Percentiles rank a stretch among this genome's conserved stretches.
These are phyloP conservation scores for Hypericum androsaemum DNA, from an alignment of 345 rosid species.

Conservation along the genomic window DNA sequence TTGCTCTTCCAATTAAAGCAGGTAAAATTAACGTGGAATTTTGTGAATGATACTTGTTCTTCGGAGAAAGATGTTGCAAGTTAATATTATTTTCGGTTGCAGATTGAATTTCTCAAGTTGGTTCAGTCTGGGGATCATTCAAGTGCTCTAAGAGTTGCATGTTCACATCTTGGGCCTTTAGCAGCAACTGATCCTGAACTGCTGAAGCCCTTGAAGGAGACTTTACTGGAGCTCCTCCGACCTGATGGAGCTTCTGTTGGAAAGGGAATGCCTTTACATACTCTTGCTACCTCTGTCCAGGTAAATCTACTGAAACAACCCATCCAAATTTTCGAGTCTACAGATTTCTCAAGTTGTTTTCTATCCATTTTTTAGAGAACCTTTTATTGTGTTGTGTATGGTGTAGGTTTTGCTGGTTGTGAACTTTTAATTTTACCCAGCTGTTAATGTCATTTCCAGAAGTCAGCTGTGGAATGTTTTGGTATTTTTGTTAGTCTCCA, in stretches of 20 bases:
- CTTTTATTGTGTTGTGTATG: too few species aligned
- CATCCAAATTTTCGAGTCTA: background rate
- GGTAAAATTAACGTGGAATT: constrained; percentile 27
- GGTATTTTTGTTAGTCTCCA: too few species aligned
- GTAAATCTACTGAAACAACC: constrained; percentile 30
- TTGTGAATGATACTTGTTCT: background rate
- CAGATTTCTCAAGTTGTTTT: background rate
- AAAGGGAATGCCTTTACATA: constrained; percentile 57
- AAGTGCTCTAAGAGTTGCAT: constrained; percentile 73
- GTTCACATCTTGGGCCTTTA: constrained; percentile 81
- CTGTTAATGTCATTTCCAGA: too few species aligned
- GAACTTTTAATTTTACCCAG: too few species aligned
- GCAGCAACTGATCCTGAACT: constrained; percentile 57
- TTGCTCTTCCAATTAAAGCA: constrained; percentile 86
- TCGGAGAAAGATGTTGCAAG: background rate
- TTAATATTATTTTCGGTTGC: constrained; percentile 10
- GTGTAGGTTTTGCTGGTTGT: too few species aligned
- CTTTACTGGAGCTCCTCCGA: constrained; percentile 59
- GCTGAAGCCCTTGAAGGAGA: constrained; percentile 81
- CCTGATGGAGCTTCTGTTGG: constrained; percentile 45
- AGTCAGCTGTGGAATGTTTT: too few species aligned
- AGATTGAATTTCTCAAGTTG: constrained; percentile 87
- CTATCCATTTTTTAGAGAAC: background rate
- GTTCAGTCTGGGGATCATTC: constrained; percentile 64
- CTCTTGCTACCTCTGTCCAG: constrained; percentile 82